Conservation (phyloP, 2,329 filamentous ascomycete genomes). For the Chrysosphaeria jannelii region DNA sequence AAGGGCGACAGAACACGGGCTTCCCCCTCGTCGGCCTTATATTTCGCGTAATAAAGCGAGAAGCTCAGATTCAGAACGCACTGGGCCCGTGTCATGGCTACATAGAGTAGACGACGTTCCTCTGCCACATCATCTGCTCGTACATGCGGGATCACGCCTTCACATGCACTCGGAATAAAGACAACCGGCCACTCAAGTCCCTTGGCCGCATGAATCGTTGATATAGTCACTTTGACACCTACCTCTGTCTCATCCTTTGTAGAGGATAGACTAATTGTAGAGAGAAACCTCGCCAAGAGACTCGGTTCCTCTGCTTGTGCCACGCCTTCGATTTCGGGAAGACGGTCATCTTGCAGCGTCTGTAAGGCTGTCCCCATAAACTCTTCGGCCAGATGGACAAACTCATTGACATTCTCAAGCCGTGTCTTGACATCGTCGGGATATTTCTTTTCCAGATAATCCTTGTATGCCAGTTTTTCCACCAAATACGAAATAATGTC, state of each 20-base stretch:
- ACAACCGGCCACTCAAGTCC: slow-evolving; percentile 90
- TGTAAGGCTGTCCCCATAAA: slow-evolving; percentile 18
- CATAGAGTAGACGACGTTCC: slow-evolving; percentile 68
- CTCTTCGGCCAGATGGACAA: slow-evolving; percentile 52
- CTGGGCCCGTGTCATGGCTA: slow-evolving; percentile 87
- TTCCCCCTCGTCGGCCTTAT: not conserved
- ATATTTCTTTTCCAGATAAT: no score
- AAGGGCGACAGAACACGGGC: slow-evolving; percentile 30
- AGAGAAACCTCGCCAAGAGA: slow-evolving; percentile 47
- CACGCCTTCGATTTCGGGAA: slow-evolving; percentile 40
- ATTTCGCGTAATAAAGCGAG: slow-evolving; percentile 29
- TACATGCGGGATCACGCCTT: slow-evolving; percentile 72
- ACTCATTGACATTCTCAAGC: slow-evolving; percentile 73
- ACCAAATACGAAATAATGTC: no score
- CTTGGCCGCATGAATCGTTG: slow-evolving; percentile 88
- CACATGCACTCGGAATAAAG: slow-evolving; percentile 70
- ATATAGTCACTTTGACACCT: slow-evolving; percentile 43
- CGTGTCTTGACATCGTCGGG: slow-evolving; percentile 45
- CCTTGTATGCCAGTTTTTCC: no score
- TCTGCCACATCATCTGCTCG: slow-evolving; percentile 65
- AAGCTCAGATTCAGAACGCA: slow-evolving; percentile 63
- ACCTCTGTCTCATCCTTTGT: slow-evolving; percentile 36
- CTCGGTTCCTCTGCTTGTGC: slow-evolving; percentile 35
- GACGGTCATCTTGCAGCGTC: slow-evolving; percentile 15
- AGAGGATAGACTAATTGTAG: slow-evolving; percentile 64